A percentile compares a stretch with the other conserved stretches of the same genome.
These are phyloP conservation scores for Phytophthora hybrid DNA, from an alignment of 352 stramenopile species.

Conservation along the genomic window DNA sequence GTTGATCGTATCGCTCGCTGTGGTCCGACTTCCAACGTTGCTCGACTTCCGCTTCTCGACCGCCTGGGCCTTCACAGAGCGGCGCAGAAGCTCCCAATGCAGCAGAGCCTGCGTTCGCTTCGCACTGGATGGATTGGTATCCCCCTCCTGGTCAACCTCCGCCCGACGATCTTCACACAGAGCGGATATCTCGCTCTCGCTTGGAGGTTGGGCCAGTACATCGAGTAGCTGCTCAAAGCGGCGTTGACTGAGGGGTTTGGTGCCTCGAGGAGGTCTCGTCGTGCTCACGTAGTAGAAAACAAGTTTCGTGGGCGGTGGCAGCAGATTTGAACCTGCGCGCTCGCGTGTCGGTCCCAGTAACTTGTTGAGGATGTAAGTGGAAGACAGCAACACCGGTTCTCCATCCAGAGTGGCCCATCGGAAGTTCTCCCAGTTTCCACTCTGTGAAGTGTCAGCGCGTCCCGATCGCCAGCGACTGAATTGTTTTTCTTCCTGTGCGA, in stretches of 20 bases:
- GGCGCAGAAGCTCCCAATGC: slow-evolving; percentile 52
- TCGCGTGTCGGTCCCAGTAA: slow-evolving; percentile 43
- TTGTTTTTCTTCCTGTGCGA: slow-evolving; percentile 78
- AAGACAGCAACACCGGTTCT: slow-evolving; percentile 64
- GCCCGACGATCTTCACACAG: slow-evolving; percentile 23
- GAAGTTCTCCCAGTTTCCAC: slow-evolving; percentile 92
- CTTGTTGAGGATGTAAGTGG: slow-evolving; percentile 76
- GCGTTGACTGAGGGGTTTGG: slow-evolving; percentile 51
- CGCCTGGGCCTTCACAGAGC: slow-evolving; percentile 24
- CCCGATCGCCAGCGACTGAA: slow-evolving; percentile 67
- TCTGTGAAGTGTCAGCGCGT: slow-evolving; percentile 77
- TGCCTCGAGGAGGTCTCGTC: slow-evolving; percentile 64
- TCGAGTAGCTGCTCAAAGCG: slow-evolving; percentile 69
- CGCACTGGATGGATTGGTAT: not conserved
- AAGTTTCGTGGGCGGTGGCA: slow-evolving; percentile 22
- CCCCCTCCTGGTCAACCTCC: slow-evolving; percentile 7
- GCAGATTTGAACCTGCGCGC: not conserved
- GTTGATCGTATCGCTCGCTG: slow-evolving; percentile 9
- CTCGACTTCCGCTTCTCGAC: slow-evolving; percentile 1
- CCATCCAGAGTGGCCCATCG: slow-evolving; percentile 80
- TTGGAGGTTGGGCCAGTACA: slow-evolving; percentile 39
- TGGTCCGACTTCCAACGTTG: not conserved
- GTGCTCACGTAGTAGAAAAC: slow-evolving; percentile 90
- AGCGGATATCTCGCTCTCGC: slow-evolving; percentile 22
- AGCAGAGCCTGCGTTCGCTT: slow-evolving; percentile 36